A percentile compares a stretch with the other conserved stretches of the same genome.
Conservation (phyloP, 768 basidiomycete genomes). For the Termitomyces sp. region DNA sequence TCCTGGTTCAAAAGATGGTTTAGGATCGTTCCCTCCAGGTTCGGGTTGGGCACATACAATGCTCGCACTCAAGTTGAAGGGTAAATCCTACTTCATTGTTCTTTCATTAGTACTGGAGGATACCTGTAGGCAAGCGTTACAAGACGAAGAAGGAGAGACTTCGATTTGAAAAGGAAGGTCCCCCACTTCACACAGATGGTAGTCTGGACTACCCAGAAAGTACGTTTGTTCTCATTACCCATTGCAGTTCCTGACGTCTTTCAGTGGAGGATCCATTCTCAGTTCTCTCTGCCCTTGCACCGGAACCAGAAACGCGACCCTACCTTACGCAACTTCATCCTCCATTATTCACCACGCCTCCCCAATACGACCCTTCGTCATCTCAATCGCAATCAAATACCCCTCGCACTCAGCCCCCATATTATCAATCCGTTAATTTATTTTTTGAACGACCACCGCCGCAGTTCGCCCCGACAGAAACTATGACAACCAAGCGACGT, state of each 20-base stretch:
- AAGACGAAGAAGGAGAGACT: slow-evolving; percentile 78
- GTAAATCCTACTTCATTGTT: slow-evolving; percentile 24
- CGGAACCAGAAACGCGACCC: slow-evolving; percentile 52
- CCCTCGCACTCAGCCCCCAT: slow-evolving; percentile 16
- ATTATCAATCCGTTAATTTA: slow-evolving; percentile 14
- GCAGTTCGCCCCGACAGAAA: slow-evolving; percentile 18
- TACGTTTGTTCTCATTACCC: slow-evolving; percentile 26
- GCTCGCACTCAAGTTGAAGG: slow-evolving; percentile 72
- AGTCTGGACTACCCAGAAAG: slow-evolving; percentile 72
- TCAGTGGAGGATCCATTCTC: slow-evolving; percentile 79
- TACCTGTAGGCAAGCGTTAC: slow-evolving; percentile 60
- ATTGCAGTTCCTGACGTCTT: background rate
- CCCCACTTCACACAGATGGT: slow-evolving; percentile 68
- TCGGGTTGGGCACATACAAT: slow-evolving; percentile 71
- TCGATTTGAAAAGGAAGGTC: slow-evolving; percentile 72
- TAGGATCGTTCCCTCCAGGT: slow-evolving; percentile 66
- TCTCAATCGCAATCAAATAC: slow-evolving; percentile 21
- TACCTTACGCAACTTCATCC: slow-evolving; percentile 55
- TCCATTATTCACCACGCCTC: slow-evolving; percentile 18
- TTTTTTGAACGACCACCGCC: slow-evolving; percentile 12
- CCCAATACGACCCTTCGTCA: slow-evolving; percentile 19
- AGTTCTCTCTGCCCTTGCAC: slow-evolving; percentile 56
- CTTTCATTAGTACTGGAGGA: background rate
- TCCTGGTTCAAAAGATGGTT: slow-evolving; percentile 73
- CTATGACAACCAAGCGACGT: slow-evolving; percentile 32